Conservation (phyloP, 257 asterid genomes). For the Forsythia suspensa region DNA sequence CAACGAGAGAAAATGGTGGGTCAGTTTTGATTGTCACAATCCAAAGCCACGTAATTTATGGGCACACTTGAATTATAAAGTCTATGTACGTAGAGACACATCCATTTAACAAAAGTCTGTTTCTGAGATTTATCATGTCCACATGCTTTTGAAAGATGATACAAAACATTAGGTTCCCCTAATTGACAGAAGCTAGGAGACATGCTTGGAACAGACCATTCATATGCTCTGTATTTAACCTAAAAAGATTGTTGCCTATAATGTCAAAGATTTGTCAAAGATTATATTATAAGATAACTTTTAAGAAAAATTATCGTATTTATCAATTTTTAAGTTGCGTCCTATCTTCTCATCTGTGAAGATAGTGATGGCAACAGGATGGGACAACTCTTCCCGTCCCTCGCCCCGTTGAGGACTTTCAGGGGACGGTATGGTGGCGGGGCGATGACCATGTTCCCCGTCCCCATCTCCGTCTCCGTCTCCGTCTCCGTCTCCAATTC, state of each 20-base stretch:
- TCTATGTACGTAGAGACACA: background rate
- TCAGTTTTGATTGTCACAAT: slow-evolving; percentile 29
- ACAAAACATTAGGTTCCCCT: slow-evolving; percentile 31
- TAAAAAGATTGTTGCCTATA: background rate
- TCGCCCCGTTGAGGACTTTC: background rate
- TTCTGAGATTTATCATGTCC: slow-evolving; percentile 23
- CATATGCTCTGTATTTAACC: background rate
- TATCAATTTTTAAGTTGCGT: too few relatives aligned
- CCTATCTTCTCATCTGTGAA: background rate
- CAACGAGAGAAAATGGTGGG: slow-evolving; percentile 15
- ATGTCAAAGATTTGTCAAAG: background rate
- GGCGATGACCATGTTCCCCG: too few relatives aligned
- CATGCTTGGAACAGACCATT: slow-evolving; percentile 20
- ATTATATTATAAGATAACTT: background rate
- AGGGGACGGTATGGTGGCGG: too few relatives aligned
- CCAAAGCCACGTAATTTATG: background rate
- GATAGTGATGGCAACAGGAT: background rate
- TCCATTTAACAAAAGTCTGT: slow-evolving; percentile 12
- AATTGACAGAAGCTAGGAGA: slow-evolving; percentile 37
- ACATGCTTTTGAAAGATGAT: slow-evolving; percentile 35
- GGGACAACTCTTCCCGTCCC: background rate
- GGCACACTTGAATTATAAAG: background rate
- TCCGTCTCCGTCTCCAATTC: too few relatives aligned
- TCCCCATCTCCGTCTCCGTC: too few relatives aligned
- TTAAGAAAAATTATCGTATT: too few relatives aligned